A percentile compares a stretch with the other conserved stretches of the same genome.
These are phyloP conservation scores for Brasenia schreberi DNA, from an alignment of 164 flowering plant species.

Conservation along the genomic window DNA sequence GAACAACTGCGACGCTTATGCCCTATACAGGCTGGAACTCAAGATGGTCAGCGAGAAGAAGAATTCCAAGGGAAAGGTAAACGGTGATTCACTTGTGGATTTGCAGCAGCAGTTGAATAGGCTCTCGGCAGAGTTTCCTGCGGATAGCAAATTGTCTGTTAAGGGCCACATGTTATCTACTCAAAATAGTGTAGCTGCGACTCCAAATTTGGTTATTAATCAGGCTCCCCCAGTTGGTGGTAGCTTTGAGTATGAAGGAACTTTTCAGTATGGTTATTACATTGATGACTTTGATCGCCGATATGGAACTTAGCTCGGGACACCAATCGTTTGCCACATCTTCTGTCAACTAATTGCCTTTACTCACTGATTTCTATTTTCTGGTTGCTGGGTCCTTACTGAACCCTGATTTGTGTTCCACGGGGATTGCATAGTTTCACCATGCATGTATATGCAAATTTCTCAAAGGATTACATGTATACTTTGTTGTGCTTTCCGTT, in stretches of 20 bases:
- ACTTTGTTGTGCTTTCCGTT: too few species aligned
- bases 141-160: slow-evolving; percentile 45
- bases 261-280: slow-evolving; percentile 33
- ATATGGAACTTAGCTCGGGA: slow-evolving; percentile 23
- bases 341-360: neutral
- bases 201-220: slow-evolving; percentile 15
- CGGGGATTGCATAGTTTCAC: slow-evolving; percentile 15
- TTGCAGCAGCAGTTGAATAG: slow-evolving; percentile 94
- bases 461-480: too few species aligned
- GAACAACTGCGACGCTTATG: slow-evolving; percentile 73
- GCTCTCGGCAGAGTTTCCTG: slow-evolving; percentile 67
- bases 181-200: slow-evolving; percentile 19
- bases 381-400: neutral
- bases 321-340: neutral
- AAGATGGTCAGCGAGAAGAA: slow-evolving; percentile 86
- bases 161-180: slow-evolving; percentile 40
- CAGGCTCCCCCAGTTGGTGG: slow-evolving; percentile 26
- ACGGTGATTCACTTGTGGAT: slow-evolving; percentile 70
- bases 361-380: neutral
- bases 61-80: slow-evolving; percentile 52
- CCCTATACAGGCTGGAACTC: slow-evolving; percentile 78
- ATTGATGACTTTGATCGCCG: slow-evolving; percentile 37
- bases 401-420: neutral
- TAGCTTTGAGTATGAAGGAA: slow-evolving; percentile 27
- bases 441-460: neutral